These are phyloP conservation scores for Trichoderma arundinaceum DNA, from an alignment of 2,329 filamentous ascomycete species.

Conservation along the genomic window DNA sequence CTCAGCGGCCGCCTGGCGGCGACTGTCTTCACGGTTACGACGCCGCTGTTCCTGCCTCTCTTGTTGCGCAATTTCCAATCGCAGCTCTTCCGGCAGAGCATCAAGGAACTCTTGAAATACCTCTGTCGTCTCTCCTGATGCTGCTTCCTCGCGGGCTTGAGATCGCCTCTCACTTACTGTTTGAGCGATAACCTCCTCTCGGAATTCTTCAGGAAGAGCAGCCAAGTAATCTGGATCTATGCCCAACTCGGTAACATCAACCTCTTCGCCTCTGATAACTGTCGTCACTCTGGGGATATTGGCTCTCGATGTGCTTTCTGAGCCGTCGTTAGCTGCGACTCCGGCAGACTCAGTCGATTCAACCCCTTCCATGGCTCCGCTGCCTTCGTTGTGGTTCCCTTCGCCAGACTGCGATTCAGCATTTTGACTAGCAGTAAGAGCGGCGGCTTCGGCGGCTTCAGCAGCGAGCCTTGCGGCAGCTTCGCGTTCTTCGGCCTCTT, in stretches of 20 bases:
- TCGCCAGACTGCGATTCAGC: constrained; percentile 34
- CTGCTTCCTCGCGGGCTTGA: constrained; percentile 71
- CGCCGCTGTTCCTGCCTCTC: constrained; percentile 88
- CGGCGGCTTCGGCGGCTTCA: constrained; percentile 59
- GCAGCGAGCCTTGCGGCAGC: constrained; percentile 62
- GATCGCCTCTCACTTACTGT: constrained; percentile 84
- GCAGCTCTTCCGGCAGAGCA: constrained; percentile 87
- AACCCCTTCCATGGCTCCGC: constrained; percentile 72
- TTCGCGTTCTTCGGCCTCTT: constrained; percentile 73
- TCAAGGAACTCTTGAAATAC: constrained; percentile 94
- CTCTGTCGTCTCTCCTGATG: constrained; percentile 75
- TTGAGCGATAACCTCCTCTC: constrained; percentile 93
- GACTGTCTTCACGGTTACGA: constrained; percentile 80
- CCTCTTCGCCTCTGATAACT: constrained; percentile 81
- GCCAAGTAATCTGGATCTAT: constrained; percentile 95
- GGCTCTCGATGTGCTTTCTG: constrained; percentile 36
- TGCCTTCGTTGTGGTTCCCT: constrained; percentile 27
- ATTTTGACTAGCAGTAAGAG: constrained; percentile 48
- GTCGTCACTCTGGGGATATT: constrained; percentile 69
- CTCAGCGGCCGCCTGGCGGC: constrained; percentile 65
- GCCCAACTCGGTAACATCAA: constrained; percentile 92
- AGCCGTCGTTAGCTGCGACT: constrained; percentile 41
- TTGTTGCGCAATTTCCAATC: constrained; percentile 87
- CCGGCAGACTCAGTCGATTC: constrained; percentile 56
- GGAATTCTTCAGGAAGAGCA: constrained; percentile 94